A percentile compares a stretch with the other conserved stretches of the same genome.
Evolutionary conservation across 495 filamentous ascomycete genomes (phyloP).

Genomic region (Choiromyces venosus): DNA sequence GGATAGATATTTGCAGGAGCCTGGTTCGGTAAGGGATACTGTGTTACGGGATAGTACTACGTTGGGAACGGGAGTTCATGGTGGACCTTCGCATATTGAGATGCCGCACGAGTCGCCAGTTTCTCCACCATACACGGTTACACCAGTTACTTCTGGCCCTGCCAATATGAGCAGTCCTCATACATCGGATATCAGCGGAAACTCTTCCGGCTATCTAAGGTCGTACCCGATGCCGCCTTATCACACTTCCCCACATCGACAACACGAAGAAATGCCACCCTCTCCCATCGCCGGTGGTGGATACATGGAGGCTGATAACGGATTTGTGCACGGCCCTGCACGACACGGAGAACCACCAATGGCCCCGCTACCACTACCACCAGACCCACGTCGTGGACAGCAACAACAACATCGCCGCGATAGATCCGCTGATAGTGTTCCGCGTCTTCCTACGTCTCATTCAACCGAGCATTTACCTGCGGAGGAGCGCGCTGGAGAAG

Average conservation of each 20-base stretch:
- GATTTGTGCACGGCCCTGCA: conserved; percentile 33
- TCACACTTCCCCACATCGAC: conserved; percentile 13
- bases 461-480: conserved; percentile 30
- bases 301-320: conserved; percentile 41
- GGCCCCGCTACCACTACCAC: conserved; percentile 36
- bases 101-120: conserved; percentile 19
- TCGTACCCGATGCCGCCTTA: conserved; percentile 16
- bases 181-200: conserved; percentile 27
- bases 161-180: neutral
- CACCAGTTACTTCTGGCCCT: neutral
- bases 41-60: conserved; percentile 37
- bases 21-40: conserved; percentile 19
- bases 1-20: conserved; percentile 23
- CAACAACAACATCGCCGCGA: conserved; percentile 32
- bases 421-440: conserved; percentile 30
- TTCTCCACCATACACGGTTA: conserved; percentile 1
- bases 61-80: conserved; percentile 11
- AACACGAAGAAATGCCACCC: conserved; percentile 35
- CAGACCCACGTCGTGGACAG: conserved; percentile 24
- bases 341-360: conserved; percentile 29
- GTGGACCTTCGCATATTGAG: conserved; percentile 11
- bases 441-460: conserved; percentile 33
- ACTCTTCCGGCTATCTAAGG: conserved; percentile 21
- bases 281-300: conserved; percentile 34
- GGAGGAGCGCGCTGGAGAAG: conserved; percentile 29